Base-by-base conservation (phyloP, 2,329 filamentous ascomycete genomes). In the Venturiaceae sp. region DNA sequence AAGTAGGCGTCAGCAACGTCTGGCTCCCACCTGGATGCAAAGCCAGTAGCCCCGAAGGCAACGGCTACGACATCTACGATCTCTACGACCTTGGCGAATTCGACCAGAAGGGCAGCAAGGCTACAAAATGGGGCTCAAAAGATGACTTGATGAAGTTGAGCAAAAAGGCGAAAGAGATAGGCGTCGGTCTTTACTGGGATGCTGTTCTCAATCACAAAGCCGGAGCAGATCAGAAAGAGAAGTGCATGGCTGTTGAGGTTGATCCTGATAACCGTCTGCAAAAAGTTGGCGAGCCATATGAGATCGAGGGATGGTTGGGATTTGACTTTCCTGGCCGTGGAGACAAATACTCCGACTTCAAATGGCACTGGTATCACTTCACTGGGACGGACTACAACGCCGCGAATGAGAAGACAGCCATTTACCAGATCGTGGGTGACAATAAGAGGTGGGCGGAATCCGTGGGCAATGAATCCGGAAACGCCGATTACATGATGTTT, bases 21-120 rank as follows among this genome's bases (percentile, higher is more conserved):
- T 88, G 86, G 85, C 79, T 89, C 5, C 86, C 86, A 0, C 86
- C 86, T 0, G 86, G 81, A 58, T 88, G 85, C 70, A 90, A 89
- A 72, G 85, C 81, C 0, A 81, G 81, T 60, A 77, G 77, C 32
- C 77, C 79, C 0, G 70, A 77, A 30, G 82, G 84, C 21, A 88
- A 87, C 64, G 86, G 86, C 61, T 79, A 78, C 65, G 75, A 79
- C 58, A 69, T 77, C 39, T 89, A 88, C 66, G 86, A 89, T 66
- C 70, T 90, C 14, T 87, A 84, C 64, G 84, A 87, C 61, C 70
- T 87, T 2, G 86, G 86, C 33, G 86, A 90, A 66, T 90, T 89
- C 64, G 81, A 88, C 44, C 85, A 88, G 66, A 89, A 89, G 67
- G 84, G 83, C 19, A 68, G 74, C 0, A 72, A 71, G 5, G 72